Evolutionary conservation across 331 rosid genomes (phyloP), one percentile per base, ranked within the genome.

Genomic region (Acacia concinna): DNA sequence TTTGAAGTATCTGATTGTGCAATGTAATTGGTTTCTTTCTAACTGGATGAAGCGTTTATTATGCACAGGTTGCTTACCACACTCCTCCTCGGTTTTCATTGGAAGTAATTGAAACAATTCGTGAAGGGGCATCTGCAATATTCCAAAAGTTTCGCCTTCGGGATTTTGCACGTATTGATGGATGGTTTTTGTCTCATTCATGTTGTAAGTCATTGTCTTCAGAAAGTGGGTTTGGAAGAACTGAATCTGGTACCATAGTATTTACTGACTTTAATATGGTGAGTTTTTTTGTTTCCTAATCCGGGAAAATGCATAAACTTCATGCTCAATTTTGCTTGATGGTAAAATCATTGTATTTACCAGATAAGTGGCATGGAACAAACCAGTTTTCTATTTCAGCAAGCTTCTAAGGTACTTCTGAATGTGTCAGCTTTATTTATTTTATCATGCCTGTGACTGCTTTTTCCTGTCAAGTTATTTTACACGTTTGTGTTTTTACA

Each of bases 321-420:
- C 25, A 34, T 62, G 27, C n/a, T 67, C 49, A 67, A 60, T 34
- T 20, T 49, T 47, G 52, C 78, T 75, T 43, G 73, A 62, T 49
- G 11, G 72, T 62, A 37, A 78, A 41, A 70, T 81, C 74, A 40
- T 81, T 72, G 35, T 56, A 44, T 87, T 34, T 78, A 75, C 81
- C 93, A 95, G 98, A 91, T 95, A 81, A 95, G 98, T 62, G 98
- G 98, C 59, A 95, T 92, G 97, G 98, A 95, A 73, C 98, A 95
- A 84, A 95, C 98, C 77, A 95, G 98, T 83, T 92, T 95, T 87
- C 91, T 95, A 47, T 95, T 95, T 86, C 98, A 95, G 88, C 98
- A 95, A 84, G 96, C 98, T 62, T 92, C 98, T 32, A 95, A 95
- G 97, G 98, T 95, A 86, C 62, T 74, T 78, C 49, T 51, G 54